A percentile compares a stretch with the other conserved stretches of the same genome.
phyloP scores from a whole-genome alignment of 2,329 filamentous ascomycete species.

The Blumeria hordei region DNA sequence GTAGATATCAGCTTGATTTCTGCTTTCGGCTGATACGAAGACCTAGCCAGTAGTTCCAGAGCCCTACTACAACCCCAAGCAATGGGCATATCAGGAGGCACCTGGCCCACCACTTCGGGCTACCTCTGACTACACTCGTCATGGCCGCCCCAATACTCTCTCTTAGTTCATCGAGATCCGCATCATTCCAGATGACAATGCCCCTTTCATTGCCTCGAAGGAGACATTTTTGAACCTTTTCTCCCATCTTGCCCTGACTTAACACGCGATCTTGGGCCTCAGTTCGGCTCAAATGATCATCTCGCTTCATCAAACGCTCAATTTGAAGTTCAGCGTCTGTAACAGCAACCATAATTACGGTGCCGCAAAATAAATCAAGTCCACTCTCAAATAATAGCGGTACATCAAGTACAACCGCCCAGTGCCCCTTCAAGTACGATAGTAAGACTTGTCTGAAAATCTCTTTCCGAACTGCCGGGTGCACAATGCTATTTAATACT shows the following conservation, averaged over 20 bases:
- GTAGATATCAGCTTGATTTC: too few relatives aligned
- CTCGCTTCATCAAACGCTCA: constrained; percentile 46
- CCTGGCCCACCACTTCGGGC: constrained; percentile 43
- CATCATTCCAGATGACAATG: constrained; percentile 80
- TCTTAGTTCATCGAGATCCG: constrained; percentile 43
- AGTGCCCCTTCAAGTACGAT: constrained; percentile 49
- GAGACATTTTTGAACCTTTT: constrained; percentile 57
- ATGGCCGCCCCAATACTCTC: constrained; percentile 43
- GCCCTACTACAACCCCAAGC: constrained; percentile 39
- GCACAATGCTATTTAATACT: constrained; percentile 71
- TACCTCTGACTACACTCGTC: constrained; percentile 31
- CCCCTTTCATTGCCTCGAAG: constrained; percentile 39
- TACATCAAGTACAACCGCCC: constrained; percentile 83
- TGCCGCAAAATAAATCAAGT: constrained; percentile 67
- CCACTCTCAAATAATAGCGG: constrained; percentile 76
- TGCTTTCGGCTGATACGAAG: too few relatives aligned
- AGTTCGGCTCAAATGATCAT: constrained; percentile 55
- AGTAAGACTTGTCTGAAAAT: constrained; percentile 55
- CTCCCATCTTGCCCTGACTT: constrained; percentile 66
- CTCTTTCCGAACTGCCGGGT: constrained; percentile 65
- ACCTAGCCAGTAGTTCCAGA: constrained; percentile 35
- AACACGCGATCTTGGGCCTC: constrained; percentile 70
- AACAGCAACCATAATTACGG: constrained; percentile 70
- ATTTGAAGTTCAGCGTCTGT: constrained; percentile 63
- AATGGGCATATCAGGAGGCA: constrained; percentile 46